Base-by-base conservation (phyloP, 371 early-diverging fungal species). In the Mortierella polycephala region DNA sequence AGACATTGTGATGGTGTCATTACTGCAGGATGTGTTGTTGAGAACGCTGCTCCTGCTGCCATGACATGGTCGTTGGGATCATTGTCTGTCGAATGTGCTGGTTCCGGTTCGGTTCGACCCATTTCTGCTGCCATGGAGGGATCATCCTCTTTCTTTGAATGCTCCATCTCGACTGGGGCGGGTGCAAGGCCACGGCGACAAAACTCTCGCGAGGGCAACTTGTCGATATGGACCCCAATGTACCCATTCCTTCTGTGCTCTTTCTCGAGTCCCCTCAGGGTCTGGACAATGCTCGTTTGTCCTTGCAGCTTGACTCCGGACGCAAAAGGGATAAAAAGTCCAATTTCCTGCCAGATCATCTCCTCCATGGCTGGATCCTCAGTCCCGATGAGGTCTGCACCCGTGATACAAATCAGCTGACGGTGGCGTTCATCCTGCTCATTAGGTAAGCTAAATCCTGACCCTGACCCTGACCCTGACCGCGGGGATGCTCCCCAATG, bases 161-260 rank as follows among this genome's bases (percentile, higher is more conserved):
- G 30, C 30, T 30, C 30, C 30, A 30, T 30, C 30, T 30, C 16
- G 11, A 42, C 42, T 12, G 57, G 20, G 11, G 20, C 40, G 40
- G 42, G 54, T 3, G 63, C 13, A 5, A 42, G 47, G 7, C 46
- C 68, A 23, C 39, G 60, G 18, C 30, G 10, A 44, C 77, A 76
- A 30, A 60, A 45, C 58, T 71, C 77, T 18, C 20, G 44, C n/a
- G 71, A 57, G 16, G 77, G 77, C n/a, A 60, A 16, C 54, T 67
- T 62, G 61, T 76, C 77, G 41, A 76, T 71, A 57, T 76, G 77
- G 0, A 76, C 68, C 8, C 77, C 77, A 42, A 76, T 71, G 23
- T 64, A 71, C n/a, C 77, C 77, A 12, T 59, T 23, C 37, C 14
- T 37, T 11, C 40, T 54, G 12, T 47, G 64, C 3, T 12, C 11